Conservation (phyloP, 2,329 filamentous ascomycete genomes). For the Hypoxylon sp. region DNA sequence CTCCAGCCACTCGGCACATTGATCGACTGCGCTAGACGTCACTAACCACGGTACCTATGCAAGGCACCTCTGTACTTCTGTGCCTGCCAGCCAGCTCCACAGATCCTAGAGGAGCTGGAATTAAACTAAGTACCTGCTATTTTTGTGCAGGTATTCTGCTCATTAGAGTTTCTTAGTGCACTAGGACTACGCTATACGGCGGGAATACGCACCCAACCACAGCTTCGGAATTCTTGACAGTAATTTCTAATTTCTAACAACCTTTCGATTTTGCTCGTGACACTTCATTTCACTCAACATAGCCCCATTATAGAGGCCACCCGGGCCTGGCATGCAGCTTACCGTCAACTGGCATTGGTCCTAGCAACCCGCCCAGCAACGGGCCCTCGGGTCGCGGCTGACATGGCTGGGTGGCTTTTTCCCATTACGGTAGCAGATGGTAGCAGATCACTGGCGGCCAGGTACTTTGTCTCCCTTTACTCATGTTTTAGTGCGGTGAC, state of each 20-base stretch:
- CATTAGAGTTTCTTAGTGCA: slow-evolving; percentile 8
- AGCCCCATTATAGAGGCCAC: slow-evolving; percentile 25
- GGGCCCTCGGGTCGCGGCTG: slow-evolving; percentile 30
- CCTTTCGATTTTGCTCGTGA: slow-evolving; percentile 1
- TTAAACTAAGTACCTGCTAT: slow-evolving; percentile 10
- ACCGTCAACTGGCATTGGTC: slow-evolving; percentile 15
- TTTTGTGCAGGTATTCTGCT: slow-evolving; percentile 17
- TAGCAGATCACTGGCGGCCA: background rate
- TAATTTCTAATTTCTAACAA: background rate
- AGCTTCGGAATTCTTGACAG: slow-evolving; percentile 1
- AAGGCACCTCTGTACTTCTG: slow-evolving; percentile 39
- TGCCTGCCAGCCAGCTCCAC: slow-evolving; percentile 11
- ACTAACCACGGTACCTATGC: slow-evolving; percentile 37
- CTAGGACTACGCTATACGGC: background rate
- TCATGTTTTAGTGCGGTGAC: slow-evolving; percentile 29
- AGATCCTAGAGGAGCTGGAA: slow-evolving; percentile 27
- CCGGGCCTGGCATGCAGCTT: slow-evolving; percentile 8
- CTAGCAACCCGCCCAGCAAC: slow-evolving; percentile 10
- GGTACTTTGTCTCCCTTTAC: slow-evolving; percentile 19
- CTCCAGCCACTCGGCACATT: slow-evolving; percentile 19
- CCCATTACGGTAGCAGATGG: slow-evolving; percentile 15
- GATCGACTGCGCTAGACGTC: slow-evolving; percentile 27
- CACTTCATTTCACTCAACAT: slow-evolving; percentile 5
- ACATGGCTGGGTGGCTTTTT: slow-evolving; percentile 26
- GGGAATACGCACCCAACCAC: background rate